Evolutionary conservation across 2,329 filamentous ascomycete genomes (phyloP).

Genomic region (Fusarium coicis): DNA sequence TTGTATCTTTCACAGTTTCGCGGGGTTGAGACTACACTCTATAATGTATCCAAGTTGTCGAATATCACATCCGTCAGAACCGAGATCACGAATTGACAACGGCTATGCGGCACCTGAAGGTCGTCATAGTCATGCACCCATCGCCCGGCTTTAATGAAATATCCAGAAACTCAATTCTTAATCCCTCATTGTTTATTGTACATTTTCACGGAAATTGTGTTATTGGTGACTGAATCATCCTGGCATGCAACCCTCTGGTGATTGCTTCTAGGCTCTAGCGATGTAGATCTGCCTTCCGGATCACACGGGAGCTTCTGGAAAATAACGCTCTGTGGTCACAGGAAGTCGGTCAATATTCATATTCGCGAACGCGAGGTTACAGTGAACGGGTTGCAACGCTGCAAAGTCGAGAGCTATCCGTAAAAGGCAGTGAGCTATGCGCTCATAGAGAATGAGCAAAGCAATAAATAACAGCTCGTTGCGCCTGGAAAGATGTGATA

Average conservation of each 20-base stretch:
- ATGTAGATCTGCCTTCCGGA: not conserved
- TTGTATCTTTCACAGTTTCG: not conserved
- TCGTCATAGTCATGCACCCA: slow-evolving; percentile 11
- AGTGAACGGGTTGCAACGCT: not conserved
- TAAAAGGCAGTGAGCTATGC: not conserved
- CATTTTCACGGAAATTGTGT: not conserved
- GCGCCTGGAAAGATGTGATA: not conserved
- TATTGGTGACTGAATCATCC: not conserved
- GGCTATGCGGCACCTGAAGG: not conserved
- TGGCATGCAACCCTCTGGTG: not conserved
- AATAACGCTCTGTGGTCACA: not conserved
- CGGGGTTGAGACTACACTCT: not conserved
- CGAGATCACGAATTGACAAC: slow-evolving; percentile 4
- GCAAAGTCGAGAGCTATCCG: not conserved
- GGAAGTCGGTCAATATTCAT: not conserved
- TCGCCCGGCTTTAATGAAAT: not conserved
- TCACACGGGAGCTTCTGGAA: not conserved
- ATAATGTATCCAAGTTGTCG: not conserved
- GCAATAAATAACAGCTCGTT: not conserved
- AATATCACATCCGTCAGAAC: slow-evolving; percentile 20
- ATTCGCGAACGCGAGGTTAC: slow-evolving; percentile 1
- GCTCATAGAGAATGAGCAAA: not conserved
- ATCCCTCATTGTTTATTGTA: not conserved
- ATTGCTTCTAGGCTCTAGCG: not conserved
- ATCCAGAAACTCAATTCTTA: not conserved